Percentiles rank a stretch among this genome's conserved stretches.
These are phyloP conservation scores for Malassezia sympodialis DNA, from an alignment of 1,284 basidiomycete species.

Conservation along the genomic window DNA sequence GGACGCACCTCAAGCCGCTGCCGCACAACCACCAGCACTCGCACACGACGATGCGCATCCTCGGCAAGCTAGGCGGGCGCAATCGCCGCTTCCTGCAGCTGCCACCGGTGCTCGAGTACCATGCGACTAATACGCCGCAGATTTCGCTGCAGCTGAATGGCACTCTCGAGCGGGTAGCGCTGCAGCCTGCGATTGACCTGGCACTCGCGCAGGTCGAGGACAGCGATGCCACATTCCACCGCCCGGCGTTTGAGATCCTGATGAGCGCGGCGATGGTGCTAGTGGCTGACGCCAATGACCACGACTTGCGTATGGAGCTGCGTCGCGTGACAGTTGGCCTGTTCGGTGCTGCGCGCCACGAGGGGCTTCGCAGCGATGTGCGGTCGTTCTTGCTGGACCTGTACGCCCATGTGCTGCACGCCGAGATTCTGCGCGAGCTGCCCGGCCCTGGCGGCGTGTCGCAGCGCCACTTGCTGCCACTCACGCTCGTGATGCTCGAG, in stretches of 20 bases:
- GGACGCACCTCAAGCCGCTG: constrained; percentile 63
- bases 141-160: constrained; percentile 28
- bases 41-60: constrained; percentile 87
- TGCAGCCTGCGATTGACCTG: constrained; percentile 64
- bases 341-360: constrained; percentile 65
- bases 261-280: constrained; percentile 55
- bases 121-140: constrained; percentile 20
- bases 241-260: constrained; percentile 67
- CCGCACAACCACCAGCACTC: constrained; percentile 85
- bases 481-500: constrained; percentile 37
- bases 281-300: constrained; percentile 27
- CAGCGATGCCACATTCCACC: constrained; percentile 58
- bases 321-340: constrained; percentile 60
- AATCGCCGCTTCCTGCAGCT: constrained; percentile 72
- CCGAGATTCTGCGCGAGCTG: constrained; percentile 49
- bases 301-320: constrained; percentile 68
- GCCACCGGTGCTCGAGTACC: constrained; percentile 66
- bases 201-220: constrained; percentile 62
- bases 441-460: constrained; percentile 50
- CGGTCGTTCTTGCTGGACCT: constrained; percentile 61
- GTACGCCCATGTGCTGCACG: constrained; percentile 59
- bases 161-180: constrained; percentile 56
- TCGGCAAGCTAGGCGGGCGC: constrained; percentile 91
- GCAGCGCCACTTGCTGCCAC: constrained; percentile 56
- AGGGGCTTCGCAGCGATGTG: constrained; percentile 63